phyloP scores from a whole-genome alignment of 1,139 yeast genomes.

The Kazachstania sp. region DNA sequence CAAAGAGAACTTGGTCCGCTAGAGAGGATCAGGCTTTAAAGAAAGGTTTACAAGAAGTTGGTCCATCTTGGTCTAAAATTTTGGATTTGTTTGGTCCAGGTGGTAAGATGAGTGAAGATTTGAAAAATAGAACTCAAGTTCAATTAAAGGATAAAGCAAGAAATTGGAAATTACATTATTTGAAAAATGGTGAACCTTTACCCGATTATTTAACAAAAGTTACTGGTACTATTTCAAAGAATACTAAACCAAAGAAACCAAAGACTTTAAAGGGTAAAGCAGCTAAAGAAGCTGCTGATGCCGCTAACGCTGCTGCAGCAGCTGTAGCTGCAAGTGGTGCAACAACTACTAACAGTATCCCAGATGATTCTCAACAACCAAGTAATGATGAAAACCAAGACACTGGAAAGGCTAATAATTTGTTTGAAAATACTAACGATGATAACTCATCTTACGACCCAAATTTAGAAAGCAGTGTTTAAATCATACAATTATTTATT shows the following conservation, averaged over 20 bases:
- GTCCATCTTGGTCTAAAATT: constrained; percentile 91
- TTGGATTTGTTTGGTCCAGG: constrained; percentile 87
- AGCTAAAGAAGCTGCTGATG: neutral
- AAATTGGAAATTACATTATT: constrained; percentile 81
- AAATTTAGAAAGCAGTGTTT: constrained; percentile 15
- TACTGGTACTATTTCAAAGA: constrained; percentile 74
- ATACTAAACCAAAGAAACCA: constrained; percentile 33
- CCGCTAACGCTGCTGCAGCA: neutral
- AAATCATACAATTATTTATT: neutral
- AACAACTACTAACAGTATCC: neutral
- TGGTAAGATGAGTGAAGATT: constrained; percentile 71
- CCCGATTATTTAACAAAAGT: constrained; percentile 75
- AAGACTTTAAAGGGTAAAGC: constrained; percentile 7
- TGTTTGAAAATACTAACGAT: constrained; percentile 11
- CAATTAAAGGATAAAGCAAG: constrained; percentile 94
- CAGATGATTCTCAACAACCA: neutral
- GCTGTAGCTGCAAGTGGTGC: neutral
- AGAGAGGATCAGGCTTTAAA: constrained; percentile 83
- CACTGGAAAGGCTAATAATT: constrained; percentile 1
- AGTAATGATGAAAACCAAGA: neutral
- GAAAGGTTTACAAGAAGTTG: constrained; percentile 69
- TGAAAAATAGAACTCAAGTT: constrained; percentile 80
- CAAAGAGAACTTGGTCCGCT: constrained; percentile 63
- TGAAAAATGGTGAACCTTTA: constrained; percentile 60
- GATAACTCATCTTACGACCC: constrained; percentile 20